Percentiles rank a stretch among this genome's conserved stretches.
Evolutionary conservation across 2,329 filamentous ascomycete genomes (phyloP).

Genomic region (Calonectria multiphialidica): DNA sequence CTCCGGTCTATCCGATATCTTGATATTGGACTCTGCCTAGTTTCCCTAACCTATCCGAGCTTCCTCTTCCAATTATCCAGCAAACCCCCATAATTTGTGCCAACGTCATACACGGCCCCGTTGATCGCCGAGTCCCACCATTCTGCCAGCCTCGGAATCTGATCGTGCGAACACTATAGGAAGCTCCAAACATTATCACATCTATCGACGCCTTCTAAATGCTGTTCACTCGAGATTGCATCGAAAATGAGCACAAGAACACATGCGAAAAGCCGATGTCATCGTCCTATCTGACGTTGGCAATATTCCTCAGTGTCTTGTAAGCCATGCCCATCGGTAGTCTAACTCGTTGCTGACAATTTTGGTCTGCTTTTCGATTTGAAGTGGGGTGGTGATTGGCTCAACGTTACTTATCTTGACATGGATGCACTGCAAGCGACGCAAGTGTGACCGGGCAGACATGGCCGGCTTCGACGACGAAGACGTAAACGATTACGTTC

Average conservation of each 20-base stretch:
- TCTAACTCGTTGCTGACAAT: too few relatives aligned
- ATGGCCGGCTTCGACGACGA: neutral
- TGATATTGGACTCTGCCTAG: neutral
- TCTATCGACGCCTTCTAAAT: neutral
- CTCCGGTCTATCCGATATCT: neutral
- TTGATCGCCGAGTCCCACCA: neutral
- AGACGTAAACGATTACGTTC: neutral
- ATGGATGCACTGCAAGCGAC: neutral
- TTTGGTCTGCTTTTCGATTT: too few relatives aligned
- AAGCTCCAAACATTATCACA: neutral
- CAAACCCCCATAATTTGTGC: neutral
- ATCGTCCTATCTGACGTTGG: neutral
- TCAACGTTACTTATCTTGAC: neutral
- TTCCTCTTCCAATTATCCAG: neutral
- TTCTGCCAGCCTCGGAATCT: neutral
- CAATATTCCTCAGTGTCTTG: neutral
- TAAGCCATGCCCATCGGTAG: neutral
- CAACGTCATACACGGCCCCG: too few relatives aligned
- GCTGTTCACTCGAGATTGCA: neutral
- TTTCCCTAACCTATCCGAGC: neutral
- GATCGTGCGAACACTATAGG: neutral
- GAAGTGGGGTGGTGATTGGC: neutral
- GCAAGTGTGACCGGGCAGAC: neutral
- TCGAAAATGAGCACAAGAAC: neutral
- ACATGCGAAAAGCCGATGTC: neutral